Conservation (phyloP, 805 yeast species). For the Yarrowia sp. region DNA sequence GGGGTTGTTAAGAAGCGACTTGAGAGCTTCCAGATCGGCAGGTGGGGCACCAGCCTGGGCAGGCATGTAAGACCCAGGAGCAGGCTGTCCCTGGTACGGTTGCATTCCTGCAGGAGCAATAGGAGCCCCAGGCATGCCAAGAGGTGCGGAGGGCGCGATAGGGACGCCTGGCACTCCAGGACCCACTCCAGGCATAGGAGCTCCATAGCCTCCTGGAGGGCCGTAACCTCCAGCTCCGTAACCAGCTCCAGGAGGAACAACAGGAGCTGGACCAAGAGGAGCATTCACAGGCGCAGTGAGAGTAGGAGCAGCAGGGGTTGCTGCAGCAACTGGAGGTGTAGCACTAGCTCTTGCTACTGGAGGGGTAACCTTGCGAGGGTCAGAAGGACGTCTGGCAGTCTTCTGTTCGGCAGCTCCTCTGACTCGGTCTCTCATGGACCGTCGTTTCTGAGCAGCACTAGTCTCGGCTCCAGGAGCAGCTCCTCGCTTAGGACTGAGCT, state of each 20-base stretch:
- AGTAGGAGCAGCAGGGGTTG: conserved; percentile 1
- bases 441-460: background rate
- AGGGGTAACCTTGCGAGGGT: background rate
- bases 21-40: background rate
- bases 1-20: conserved; percentile 6
- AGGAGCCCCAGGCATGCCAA: background rate
- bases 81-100: no score
- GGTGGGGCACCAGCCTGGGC: background rate
- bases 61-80: background rate
- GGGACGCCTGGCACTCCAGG: background rate
- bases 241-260: background rate
- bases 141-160: background rate
- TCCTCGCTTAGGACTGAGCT: conserved; percentile 7
- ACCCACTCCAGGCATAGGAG: background rate
- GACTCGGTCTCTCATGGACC: conserved; percentile 12
- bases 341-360: background rate
- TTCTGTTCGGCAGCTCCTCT: background rate
- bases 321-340: no score
- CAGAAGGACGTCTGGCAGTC: background rate
- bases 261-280: background rate
- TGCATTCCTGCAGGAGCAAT: background rate
- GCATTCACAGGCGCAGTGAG: conserved; percentile 1
- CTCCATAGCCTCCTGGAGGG: background rate
- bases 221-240: background rate
- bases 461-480: background rate